Evolutionary conservation across 768 basidiomycete species (phyloP), one percentile per base, ranked within the genome.

Genomic region (Lactarius pseudohatsudake): DNA sequence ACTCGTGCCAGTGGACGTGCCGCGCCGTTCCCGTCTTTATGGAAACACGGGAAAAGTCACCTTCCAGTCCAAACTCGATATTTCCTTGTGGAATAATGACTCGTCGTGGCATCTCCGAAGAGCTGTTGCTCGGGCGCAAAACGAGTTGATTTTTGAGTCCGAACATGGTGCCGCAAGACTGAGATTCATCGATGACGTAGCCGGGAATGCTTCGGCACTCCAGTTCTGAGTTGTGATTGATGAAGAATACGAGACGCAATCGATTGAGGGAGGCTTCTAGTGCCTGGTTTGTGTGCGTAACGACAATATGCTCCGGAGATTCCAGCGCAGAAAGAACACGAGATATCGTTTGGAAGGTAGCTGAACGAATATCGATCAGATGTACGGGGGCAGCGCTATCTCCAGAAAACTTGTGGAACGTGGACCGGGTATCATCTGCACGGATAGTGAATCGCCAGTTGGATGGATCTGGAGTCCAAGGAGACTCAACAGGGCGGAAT

Each of bases 91-190:
- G 61, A 4, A 67, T 63, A 8, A 67, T 57, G 9, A 63, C 57
- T 1, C 57, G 32, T 15, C 66, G 61, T 22, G 66, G 45, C 15
- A 53, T 30, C 5, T 34, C 47, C 2, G 18, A 26, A 55, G 20
- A n/a, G 1, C 6, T 20, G 20, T 43, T 13, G n/a, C 55, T 55
- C 2, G 65, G 30, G 20, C 65, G 40, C n/a, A 67, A 28, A 43
- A 67, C 36, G 16, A 67, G 79, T 50, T 73, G 77, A 43, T 74
- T 78, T 43, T 56, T 50, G 36, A 85, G 71, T 10, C 84, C 84
- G 53, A 82, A 76, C 70, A 85, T 72, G 1, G 81, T 79, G 1
- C 81, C 81, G 1, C 74, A 72, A 1, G 75, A 81, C 65, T 84
- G 84, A 36, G 74, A 50, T 3, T 61, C 3, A 61, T 83, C 81